Base-by-base conservation (phyloP, 495 filamentous ascomycete genomes). In the Friedmanniomyces simplex region DNA sequence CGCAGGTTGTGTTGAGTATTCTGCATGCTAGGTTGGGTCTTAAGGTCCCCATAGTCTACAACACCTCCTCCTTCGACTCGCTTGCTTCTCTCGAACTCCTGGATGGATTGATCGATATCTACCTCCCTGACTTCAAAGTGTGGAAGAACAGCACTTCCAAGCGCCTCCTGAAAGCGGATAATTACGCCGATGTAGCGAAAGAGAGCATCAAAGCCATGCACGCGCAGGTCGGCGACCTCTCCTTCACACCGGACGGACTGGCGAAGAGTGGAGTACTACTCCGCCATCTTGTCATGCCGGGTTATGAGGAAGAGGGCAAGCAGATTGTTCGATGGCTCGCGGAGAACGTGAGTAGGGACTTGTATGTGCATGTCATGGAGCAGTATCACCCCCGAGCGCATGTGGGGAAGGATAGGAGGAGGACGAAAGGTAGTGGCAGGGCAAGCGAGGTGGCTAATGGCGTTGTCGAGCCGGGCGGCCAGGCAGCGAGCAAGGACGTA, bases 271-370 rank as follows among this genome's bases (percentile, higher is more conserved):
- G 87, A 0, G 71, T 91, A 0, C 67, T 91, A 0, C 69, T 90
- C 1, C 72, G 87, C 34, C 86, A 90, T 71, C 73, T 91, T 0
- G 85, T 89, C 6, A 90, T 90, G 86, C 87, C 85, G 0, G 83
- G 84, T 0, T 77, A 77, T 66, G 84, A 83, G 60, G 76, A 78
- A 21, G 86, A 89, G 65, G 82, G 83, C 4, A 63, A 72, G 34
- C 69, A 81, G 61, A 90, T 90, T 58, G 82, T 89, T 73, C 71
- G 66, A 51, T 90, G 83, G 78, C 71, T 90, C 30, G 84, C 81
- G 0, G 69, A 73, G 54, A 77, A 87, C 54, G 76, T 89, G 1
- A 86, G 82, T 22, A 74, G 62, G 63, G 86, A 89, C 68, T 69
- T 83, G 18, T 88, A 86, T 58, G 56, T 72, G 10, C 66, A 74